Percentiles rank a stretch among this genome's conserved stretches.
phyloP scores from a whole-genome alignment of 257 asterid species.

The Gentiana dahurica region DNA sequence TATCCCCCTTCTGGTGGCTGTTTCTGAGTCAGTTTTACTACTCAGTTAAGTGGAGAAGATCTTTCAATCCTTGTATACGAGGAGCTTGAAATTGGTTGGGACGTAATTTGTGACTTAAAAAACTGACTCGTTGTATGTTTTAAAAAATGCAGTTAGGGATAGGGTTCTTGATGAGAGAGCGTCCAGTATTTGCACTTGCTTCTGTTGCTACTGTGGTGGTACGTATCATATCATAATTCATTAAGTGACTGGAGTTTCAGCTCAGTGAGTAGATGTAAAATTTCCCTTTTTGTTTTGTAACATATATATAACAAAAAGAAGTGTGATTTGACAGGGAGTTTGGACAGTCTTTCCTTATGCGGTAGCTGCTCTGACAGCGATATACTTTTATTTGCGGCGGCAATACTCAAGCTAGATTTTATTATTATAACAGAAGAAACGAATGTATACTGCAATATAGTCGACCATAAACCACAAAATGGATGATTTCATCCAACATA shows the following conservation, averaged over 20 bases:
- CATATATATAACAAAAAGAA: neutral
- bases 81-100: no score
- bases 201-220: constrained; percentile 83
- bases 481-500: no score
- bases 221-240: neutral
- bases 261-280: neutral
- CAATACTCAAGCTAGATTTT: constrained; percentile 31
- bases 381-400: constrained; percentile 46
- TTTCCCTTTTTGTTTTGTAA: no score
- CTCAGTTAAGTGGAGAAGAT: no score
- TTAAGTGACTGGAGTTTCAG: no score
- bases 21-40: no score
- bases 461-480: no score
- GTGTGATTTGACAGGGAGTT: constrained; percentile 45
- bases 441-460: no score
- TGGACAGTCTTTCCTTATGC: constrained; percentile 81
- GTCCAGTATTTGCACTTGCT: constrained; percentile 71
- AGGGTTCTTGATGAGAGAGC: constrained; percentile 72
- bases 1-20: no score
- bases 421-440: neutral
- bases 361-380: constrained; percentile 54
- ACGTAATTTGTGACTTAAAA: no score
- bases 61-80: no score
- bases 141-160: constrained; percentile 45
- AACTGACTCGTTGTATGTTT: no score